Evolutionary conservation across 805 yeast genomes (phyloP).

Genomic region (Nakazawaea sp.): DNA sequence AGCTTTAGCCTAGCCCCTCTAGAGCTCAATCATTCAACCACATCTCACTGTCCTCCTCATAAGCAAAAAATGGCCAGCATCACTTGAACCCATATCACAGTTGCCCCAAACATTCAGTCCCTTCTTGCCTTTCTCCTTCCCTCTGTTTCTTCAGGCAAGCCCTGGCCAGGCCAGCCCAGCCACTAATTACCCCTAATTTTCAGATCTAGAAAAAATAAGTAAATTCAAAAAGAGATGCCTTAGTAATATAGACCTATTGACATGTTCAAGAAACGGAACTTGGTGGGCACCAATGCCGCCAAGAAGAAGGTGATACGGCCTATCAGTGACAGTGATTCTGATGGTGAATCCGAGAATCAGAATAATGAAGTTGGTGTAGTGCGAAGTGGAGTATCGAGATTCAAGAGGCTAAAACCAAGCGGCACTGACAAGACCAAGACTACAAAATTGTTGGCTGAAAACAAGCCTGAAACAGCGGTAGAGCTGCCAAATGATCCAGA

Average conservation of each 20-base stretch:
- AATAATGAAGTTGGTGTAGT: slow-evolving; percentile 9
- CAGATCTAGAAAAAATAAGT: not conserved
- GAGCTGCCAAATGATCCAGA: slow-evolving; percentile 8
- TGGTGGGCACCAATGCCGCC: slow-evolving; percentile 12
- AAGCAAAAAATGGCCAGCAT: no score
- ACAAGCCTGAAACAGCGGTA: not conserved
- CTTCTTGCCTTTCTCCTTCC: no score
- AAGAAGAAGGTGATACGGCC: not conserved
- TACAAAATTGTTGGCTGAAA: no score
- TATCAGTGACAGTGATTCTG: slow-evolving; percentile 6
- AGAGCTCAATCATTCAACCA: no score
- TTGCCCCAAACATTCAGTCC: no score
- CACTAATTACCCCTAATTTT: no score
- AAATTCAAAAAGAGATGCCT: no score
- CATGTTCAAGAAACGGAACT: slow-evolving; percentile 34
- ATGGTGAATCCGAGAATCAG: slow-evolving; percentile 2
- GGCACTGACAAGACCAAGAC: not conserved
- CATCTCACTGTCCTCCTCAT: no score
- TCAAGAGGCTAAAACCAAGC: not conserved
- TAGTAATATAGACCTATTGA: not conserved
- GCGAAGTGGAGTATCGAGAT: not conserved
- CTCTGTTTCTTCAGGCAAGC: no score
- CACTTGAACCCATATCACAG: no score
- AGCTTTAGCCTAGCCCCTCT: no score
- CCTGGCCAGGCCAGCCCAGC: no score